Percentiles rank a stretch among this genome's conserved stretches.
These are phyloP conservation scores for Aspergillus pseudoterreus DNA, from an alignment of 2,329 filamentous ascomycete species.

Conservation along the genomic window DNA sequence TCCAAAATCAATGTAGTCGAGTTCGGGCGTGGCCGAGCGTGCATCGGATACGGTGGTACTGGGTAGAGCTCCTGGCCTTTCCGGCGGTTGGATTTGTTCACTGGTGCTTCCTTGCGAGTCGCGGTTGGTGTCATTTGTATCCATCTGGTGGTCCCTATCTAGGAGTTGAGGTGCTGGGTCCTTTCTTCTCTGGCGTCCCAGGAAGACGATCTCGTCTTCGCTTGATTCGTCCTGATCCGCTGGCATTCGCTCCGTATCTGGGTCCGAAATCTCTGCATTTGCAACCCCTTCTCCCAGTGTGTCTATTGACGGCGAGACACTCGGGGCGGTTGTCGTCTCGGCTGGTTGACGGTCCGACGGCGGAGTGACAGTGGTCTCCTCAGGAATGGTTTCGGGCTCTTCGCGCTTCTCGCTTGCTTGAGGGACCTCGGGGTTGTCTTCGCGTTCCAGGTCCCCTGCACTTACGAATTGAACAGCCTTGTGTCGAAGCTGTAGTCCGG, in stretches of 20 bases:
- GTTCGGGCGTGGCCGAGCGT: background rate
- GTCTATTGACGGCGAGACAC: background rate
- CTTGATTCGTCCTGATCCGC: slow-evolving; percentile 56
- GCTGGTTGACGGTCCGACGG: background rate
- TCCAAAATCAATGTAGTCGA: background rate
- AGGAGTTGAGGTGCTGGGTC: background rate
- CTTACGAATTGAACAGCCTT: slow-evolving; percentile 58
- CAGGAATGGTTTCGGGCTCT: background rate
- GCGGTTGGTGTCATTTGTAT: background rate
- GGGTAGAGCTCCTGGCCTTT: background rate
- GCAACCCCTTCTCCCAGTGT: slow-evolving; percentile 19
- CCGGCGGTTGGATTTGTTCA: background rate
- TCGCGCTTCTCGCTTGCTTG: slow-evolving; percentile 2
- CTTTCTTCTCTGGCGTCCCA: slow-evolving; percentile 25
- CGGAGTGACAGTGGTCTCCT: background rate
- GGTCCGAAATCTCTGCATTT: slow-evolving; percentile 15
- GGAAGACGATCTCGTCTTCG: slow-evolving; percentile 56
- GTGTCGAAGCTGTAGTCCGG: slow-evolving; percentile 52
- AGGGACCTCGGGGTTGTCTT: slow-evolving; percentile 16
- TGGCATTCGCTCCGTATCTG: slow-evolving; percentile 21
- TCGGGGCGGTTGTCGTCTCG: background rate
- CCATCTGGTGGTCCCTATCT: background rate
- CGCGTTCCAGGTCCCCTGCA: slow-evolving; percentile 46
- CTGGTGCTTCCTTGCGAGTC: background rate
- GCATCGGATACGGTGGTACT: background rate